A percentile compares a stretch with the other conserved stretches of the same genome.
Conservation (phyloP, 345 rosid genomes). For the Arabis hirsuta region DNA sequence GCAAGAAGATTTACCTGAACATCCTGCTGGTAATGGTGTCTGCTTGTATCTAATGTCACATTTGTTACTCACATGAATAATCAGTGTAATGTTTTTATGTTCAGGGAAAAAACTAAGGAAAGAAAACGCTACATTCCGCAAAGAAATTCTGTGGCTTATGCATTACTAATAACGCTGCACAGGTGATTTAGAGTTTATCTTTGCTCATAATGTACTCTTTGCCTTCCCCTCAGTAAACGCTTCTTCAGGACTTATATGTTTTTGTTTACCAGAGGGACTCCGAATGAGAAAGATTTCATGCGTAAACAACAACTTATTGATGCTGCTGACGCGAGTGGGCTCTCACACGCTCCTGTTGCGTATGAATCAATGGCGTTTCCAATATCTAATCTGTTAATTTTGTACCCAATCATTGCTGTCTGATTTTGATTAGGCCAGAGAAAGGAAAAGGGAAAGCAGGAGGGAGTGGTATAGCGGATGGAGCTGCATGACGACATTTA, state of each 20-base stretch:
- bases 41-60: slow-evolving; percentile 20
- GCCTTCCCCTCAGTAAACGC: slow-evolving; percentile 8
- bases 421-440: slow-evolving; percentile 64
- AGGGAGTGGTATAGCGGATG: slow-evolving; percentile 95
- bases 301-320: slow-evolving; percentile 85
- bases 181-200: slow-evolving; percentile 50
- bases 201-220: slow-evolving; percentile 1
- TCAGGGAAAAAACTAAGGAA: slow-evolving; percentile 61
- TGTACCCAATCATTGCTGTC: slow-evolving; percentile 9
- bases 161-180: slow-evolving; percentile 73
- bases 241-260: slow-evolving; percentile 23
- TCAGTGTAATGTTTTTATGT: neutral
- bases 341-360: slow-evolving; percentile 77
- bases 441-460: slow-evolving; percentile 74
- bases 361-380: slow-evolving; percentile 45
- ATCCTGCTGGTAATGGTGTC: slow-evolving; percentile 44
- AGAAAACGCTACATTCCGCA: slow-evolving; percentile 69
- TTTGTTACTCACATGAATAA: slow-evolving; percentile 10
- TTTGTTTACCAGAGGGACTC: slow-evolving; percentile 55
- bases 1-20: slow-evolving; percentile 52
- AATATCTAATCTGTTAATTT: neutral
- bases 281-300: slow-evolving; percentile 75
- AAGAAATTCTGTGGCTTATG: slow-evolving; percentile 84
- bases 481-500: slow-evolving; percentile 87
- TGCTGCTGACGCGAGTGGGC: slow-evolving; percentile 95